Percentiles rank a stretch among this genome's conserved stretches.
Evolutionary conservation across 441 rosid species (phyloP).

Genomic region (Gossypium gossypioides): DNA sequence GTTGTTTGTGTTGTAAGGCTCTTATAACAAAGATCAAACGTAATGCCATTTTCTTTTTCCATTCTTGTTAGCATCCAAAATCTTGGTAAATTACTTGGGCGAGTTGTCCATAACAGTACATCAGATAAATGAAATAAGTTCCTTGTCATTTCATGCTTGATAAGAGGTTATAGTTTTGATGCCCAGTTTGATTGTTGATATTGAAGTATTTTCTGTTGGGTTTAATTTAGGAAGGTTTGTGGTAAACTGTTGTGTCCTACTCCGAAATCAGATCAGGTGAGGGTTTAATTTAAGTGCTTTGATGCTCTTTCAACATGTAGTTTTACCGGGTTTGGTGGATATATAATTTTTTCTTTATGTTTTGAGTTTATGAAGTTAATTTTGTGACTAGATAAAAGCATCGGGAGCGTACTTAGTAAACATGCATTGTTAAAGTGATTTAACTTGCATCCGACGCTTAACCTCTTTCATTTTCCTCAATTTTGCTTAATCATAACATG

Average conservation of each 20-base stretch:
- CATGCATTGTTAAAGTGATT: too few relatives aligned
- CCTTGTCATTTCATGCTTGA: slow-evolving; percentile 13
- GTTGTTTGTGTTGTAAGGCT: slow-evolving; percentile 4
- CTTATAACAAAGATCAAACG: not conserved
- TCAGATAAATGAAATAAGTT: slow-evolving; percentile 21
- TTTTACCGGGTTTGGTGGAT: not conserved
- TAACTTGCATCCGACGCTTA: too few relatives aligned
- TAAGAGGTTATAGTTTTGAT: slow-evolving; percentile 9
- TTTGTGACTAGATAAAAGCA: not conserved
- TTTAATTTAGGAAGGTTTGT: not conserved
- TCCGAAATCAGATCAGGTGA: not conserved
- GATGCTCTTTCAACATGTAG: not conserved
- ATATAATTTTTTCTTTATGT: too few relatives aligned
- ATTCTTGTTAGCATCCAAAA: slow-evolving; percentile 9
- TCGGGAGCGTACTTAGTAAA: not conserved
- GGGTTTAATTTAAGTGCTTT: not conserved
- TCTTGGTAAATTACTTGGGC: not conserved
- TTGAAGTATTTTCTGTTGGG: not conserved
- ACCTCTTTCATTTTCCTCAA: too few relatives aligned
- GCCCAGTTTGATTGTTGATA: slow-evolving; percentile 10
- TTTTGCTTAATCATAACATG: too few relatives aligned
- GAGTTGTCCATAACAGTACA: slow-evolving; percentile 2
- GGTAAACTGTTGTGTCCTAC: not conserved
- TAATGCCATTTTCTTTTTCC: not conserved
- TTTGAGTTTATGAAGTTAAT: not conserved